phyloP scores from a whole-genome alignment of 768 basidiomycete species.

The Mycena sanguinolenta region DNA sequence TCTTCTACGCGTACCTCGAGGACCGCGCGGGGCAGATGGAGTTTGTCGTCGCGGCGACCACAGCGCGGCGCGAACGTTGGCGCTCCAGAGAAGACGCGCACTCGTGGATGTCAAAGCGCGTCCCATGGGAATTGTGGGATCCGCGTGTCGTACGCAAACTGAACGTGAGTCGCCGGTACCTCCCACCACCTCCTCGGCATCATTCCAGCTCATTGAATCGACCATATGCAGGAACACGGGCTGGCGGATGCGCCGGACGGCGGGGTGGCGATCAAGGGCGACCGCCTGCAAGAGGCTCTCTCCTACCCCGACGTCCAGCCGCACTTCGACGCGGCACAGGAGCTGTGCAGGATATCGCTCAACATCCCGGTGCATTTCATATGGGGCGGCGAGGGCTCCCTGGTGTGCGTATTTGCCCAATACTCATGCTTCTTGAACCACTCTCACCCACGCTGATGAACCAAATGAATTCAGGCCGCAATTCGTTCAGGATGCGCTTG shows the following conservation, averaged over 20 bases:
- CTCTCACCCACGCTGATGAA: background rate
- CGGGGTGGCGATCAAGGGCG: constrained; percentile 25
- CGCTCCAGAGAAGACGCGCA: constrained; percentile 55
- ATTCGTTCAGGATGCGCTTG: constrained; percentile 45
- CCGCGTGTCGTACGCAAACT: constrained; percentile 53
- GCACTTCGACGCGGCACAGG: constrained; percentile 16
- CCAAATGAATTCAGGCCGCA: no score
- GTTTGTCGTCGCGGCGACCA: constrained; percentile 49
- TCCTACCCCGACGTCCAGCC: constrained; percentile 21
- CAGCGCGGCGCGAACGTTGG: constrained; percentile 59
- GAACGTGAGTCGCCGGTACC: constrained; percentile 47
- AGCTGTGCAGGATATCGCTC: constrained; percentile 11
- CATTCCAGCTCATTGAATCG: no score
- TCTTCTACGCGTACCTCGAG: constrained; percentile 52
- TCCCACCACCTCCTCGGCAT: background rate
- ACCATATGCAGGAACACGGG: constrained; percentile 51
- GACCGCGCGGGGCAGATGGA: constrained; percentile 55
- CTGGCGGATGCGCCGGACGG: constrained; percentile 46
- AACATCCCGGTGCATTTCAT: constrained; percentile 25
- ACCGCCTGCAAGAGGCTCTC: constrained; percentile 20
- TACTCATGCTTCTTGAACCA: background rate
- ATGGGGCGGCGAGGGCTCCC: constrained; percentile 19
- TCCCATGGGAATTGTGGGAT: constrained; percentile 65
- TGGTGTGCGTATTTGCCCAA: constrained; percentile 32
- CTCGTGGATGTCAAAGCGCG: constrained; percentile 55